phyloP scores from a whole-genome alignment of 2,329 filamentous ascomycete species.

The Tolypocladium paradoxum region DNA sequence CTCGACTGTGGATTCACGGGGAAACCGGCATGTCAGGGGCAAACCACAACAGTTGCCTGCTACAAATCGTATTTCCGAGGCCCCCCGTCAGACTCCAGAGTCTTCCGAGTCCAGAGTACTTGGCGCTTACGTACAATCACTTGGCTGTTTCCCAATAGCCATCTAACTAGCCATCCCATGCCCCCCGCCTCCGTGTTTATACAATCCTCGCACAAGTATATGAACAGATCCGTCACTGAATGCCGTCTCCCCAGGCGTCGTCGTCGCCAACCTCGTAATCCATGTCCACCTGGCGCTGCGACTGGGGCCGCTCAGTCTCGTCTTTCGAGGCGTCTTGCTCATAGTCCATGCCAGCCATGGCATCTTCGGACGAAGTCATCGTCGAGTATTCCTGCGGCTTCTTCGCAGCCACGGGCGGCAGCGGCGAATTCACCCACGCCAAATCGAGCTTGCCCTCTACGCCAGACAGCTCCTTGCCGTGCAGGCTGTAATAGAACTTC shows the following conservation, averaged over 20 bases:
- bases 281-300: slow-evolving; percentile 29
- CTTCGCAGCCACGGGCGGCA: slow-evolving; percentile 11
- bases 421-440: slow-evolving; percentile 41
- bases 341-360: slow-evolving; percentile 12
- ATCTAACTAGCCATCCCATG: background rate
- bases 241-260: slow-evolving; percentile 29
- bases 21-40: background rate
- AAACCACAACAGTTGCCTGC: background rate
- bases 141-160: background rate
- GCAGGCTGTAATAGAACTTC: slow-evolving; percentile 50
- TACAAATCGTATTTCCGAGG: background rate
- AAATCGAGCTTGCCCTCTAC: slow-evolving; percentile 53
- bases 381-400: slow-evolving; percentile 1
- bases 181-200: background rate
- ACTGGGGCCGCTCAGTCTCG: slow-evolving; percentile 8
- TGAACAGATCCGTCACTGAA: background rate
- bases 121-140: background rate
- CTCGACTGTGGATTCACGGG: background rate
- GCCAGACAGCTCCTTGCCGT: slow-evolving; percentile 47
- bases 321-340: slow-evolving; percentile 11
- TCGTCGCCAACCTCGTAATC: slow-evolving; percentile 45
- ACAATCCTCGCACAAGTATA: background rate
- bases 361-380: slow-evolving; percentile 10
- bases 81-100: background rate
- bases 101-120: background rate